A percentile compares a stretch with the other conserved stretches of the same genome.
Conservation (phyloP, 352 stramenopile species). For the Phytophthora rubi region DNA sequence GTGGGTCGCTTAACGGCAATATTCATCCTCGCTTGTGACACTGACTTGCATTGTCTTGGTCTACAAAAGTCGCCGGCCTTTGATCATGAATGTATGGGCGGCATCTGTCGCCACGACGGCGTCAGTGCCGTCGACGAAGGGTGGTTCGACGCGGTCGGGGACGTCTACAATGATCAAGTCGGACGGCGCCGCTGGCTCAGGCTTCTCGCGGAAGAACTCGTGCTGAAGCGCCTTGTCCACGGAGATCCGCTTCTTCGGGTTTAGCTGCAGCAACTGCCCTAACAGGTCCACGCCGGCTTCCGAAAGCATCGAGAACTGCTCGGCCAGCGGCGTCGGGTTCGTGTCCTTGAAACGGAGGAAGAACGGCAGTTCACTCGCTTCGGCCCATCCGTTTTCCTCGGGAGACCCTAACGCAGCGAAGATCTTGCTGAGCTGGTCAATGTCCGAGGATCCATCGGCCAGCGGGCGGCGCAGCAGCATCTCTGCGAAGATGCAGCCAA, state of each 20-base stretch:
- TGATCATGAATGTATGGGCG: conserved; percentile 50
- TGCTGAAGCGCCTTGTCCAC: conserved; percentile 60
- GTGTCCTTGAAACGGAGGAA: conserved; percentile 80
- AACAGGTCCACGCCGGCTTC: conserved; percentile 59
- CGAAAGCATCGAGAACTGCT: conserved; percentile 71
- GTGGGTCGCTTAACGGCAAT: conserved; percentile 33
- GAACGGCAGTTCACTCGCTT: conserved; percentile 66
- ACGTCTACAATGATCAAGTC: conserved; percentile 45
- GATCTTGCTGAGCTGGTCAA: conserved; percentile 82
- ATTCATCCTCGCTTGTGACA: conserved; percentile 29
- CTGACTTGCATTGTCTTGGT: conserved; percentile 2
- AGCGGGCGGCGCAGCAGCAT: conserved; percentile 66
- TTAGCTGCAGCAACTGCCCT: conserved; percentile 51
- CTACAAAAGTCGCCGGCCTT: conserved; percentile 60
- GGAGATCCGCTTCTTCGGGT: conserved; percentile 70
- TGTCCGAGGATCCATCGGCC: conserved; percentile 76
- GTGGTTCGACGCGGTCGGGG: conserved; percentile 29
- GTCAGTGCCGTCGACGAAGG: conserved; percentile 24
- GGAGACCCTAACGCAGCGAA: conserved; percentile 72
- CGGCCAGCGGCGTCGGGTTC: conserved; percentile 53
- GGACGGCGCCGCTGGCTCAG: conserved; percentile 23
- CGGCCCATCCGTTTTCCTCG: conserved; percentile 65
- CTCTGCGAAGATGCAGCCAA: conserved; percentile 84
- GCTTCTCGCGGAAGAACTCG: conserved; percentile 67
- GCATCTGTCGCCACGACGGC: conserved; percentile 23